phyloP scores from a whole-genome alignment of 2,329 filamentous ascomycete genomes.

The Fusarium udum region DNA sequence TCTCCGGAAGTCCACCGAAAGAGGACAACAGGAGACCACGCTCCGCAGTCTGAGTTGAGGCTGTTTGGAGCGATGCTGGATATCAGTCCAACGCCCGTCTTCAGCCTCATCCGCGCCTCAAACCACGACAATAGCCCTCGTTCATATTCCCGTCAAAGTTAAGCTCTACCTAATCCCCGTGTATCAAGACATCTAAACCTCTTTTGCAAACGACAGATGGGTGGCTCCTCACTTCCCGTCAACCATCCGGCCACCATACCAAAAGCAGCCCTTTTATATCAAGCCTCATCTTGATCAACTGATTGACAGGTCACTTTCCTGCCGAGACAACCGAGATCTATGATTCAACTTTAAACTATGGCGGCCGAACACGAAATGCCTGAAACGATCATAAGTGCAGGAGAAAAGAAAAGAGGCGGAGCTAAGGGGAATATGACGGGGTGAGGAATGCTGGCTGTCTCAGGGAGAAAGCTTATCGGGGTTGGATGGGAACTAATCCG shows the following conservation, averaged over 20 bases:
- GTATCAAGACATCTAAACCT: neutral
- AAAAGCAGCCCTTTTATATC: neutral
- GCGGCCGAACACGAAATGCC: neutral
- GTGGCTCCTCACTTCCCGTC: neutral
- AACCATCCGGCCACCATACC: neutral
- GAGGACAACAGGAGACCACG: neutral
- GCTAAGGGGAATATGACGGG: neutral
- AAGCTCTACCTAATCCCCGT: neutral
- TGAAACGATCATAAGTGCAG: neutral
- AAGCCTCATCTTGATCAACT: neutral
- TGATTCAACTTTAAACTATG: neutral
- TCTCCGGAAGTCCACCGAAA: neutral
- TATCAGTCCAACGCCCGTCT: neutral
- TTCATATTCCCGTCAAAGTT: neutral
- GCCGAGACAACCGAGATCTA: neutral
- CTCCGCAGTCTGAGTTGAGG: neutral
- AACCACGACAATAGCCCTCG: neutral
- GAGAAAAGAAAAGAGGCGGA: too few relatives aligned
- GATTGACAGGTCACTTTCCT: neutral
- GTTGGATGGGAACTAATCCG: neutral
- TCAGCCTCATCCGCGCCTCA: neutral
- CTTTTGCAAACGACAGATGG: neutral
- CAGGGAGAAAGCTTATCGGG: neutral
- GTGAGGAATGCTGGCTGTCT: slow-evolving; percentile 15
- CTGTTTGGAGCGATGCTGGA: neutral